These are phyloP conservation scores for Nakazawaea anatomiae DNA, from an alignment of 805 yeast genomes.

Conservation along the genomic window DNA sequence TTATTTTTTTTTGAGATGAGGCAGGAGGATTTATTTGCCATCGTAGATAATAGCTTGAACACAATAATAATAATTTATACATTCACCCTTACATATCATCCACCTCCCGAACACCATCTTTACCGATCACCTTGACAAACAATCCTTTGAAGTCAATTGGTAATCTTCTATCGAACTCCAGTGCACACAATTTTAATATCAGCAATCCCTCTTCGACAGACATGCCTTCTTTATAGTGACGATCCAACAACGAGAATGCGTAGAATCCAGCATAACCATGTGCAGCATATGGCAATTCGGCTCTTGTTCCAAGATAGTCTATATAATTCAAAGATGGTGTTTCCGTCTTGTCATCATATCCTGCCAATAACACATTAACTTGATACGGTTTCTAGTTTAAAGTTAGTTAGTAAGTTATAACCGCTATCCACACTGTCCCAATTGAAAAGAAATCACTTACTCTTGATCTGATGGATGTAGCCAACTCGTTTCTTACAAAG, in stretches of 20 bases:
- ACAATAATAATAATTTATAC: background rate
- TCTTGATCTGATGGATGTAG: constrained; percentile 83
- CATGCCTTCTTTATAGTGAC: constrained; percentile 78
- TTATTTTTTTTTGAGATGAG: background rate
- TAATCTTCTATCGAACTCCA: constrained; percentile 77
- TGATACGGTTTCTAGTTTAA: constrained; percentile 71
- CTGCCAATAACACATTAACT: constrained; percentile 86
- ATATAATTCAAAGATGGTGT: constrained; percentile 77
- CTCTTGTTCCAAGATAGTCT: constrained; percentile 91
- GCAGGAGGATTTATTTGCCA: background rate
- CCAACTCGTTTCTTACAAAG: constrained; percentile 83
- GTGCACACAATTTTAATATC: constrained; percentile 64
- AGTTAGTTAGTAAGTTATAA: background rate
- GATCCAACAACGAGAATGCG: constrained; percentile 83
- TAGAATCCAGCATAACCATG: constrained; percentile 99
- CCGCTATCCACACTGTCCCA: background rate
- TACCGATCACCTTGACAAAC: constrained; percentile 26
- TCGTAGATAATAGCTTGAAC: background rate
- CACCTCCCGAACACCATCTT: constrained; percentile 26
- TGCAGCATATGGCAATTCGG: constrained; percentile 90
- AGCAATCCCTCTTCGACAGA: constrained; percentile 71
- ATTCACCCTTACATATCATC: constrained; percentile 12
- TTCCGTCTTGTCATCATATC: constrained; percentile 56
- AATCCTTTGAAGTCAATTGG: constrained; percentile 92
- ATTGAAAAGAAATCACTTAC: constrained; percentile 18